phyloP scores from a whole-genome alignment of 257 asterid genomes.

The Fraxinus cuspidata region DNA sequence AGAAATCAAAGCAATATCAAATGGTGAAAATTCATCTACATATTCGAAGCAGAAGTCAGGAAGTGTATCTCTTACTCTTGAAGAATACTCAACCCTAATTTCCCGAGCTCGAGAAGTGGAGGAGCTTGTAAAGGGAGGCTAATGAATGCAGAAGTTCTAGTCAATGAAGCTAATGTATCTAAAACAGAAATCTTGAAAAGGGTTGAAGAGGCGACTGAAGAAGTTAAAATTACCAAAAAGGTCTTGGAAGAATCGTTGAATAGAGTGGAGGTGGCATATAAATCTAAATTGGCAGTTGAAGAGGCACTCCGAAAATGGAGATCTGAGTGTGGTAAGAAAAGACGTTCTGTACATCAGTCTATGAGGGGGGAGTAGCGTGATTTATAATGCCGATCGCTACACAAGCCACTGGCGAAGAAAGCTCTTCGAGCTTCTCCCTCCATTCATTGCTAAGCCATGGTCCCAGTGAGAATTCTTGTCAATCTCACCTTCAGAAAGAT shows the following conservation, averaged over 20 bases:
- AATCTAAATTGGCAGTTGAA: slow-evolving; percentile 44
- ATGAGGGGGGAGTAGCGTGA: background rate
- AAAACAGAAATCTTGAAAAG: slow-evolving; percentile 38
- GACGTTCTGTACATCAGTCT: slow-evolving; percentile 25
- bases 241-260: slow-evolving; percentile 46
- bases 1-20: slow-evolving; percentile 46
- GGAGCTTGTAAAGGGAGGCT: slow-evolving; percentile 32
- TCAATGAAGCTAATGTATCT: slow-evolving; percentile 42
- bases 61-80: slow-evolving; percentile 36
- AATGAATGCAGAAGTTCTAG: slow-evolving; percentile 32
- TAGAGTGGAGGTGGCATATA: slow-evolving; percentile 46
- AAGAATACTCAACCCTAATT: slow-evolving; percentile 41
- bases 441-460: too few species aligned
- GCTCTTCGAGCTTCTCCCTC: too few species aligned
- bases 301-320: slow-evolving; percentile 50
- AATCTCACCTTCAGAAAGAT: slow-evolving; percentile 33
- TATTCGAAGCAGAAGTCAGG: slow-evolving; percentile 20
- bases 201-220: slow-evolving; percentile 50
- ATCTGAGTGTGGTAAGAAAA: slow-evolving; percentile 45
- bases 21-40: slow-evolving; percentile 21
- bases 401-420: too few species aligned
- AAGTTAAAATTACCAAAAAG: slow-evolving; percentile 40
- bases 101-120: slow-evolving; percentile 43
- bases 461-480: slow-evolving; percentile 26
- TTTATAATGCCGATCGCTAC: too few species aligned